Conservation (phyloP, 2,329 filamentous ascomycete genomes). For the Paecilomyces sp. region DNA sequence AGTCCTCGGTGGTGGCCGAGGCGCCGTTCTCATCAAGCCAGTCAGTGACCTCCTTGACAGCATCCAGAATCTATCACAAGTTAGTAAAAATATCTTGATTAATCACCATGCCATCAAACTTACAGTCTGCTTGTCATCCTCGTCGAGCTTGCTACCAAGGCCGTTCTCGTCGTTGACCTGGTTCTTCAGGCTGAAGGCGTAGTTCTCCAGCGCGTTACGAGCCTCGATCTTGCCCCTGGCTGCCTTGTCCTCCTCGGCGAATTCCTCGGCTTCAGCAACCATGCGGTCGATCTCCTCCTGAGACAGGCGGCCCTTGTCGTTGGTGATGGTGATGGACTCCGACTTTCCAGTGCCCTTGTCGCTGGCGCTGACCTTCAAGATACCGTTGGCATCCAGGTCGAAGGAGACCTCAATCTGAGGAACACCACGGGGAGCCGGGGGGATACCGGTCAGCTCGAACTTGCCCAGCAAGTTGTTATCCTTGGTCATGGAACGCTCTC, state of each 20-base stretch:
- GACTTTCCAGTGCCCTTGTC: constrained; percentile 98
- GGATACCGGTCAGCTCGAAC: constrained; percentile 95
- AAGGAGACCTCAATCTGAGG: constrained; percentile 98
- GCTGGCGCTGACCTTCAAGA: constrained; percentile 88
- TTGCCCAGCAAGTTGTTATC: constrained; percentile 97
- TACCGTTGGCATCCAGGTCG: constrained; percentile 96
- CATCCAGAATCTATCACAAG: constrained; percentile 64
- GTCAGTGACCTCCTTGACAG: constrained; percentile 92
- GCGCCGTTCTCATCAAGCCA: constrained; percentile 95
- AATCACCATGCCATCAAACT: constrained; percentile 29
- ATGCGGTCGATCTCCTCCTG: constrained; percentile 98
- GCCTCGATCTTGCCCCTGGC: constrained; percentile 95
- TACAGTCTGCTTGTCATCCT: constrained; percentile 95
- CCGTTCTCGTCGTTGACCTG: constrained; percentile 95
- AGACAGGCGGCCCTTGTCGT: constrained; percentile 96
- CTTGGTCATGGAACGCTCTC: constrained; percentile 89
- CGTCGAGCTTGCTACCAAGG: constrained; percentile 95
- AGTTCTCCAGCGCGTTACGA: constrained; percentile 96
- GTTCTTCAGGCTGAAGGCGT: constrained; percentile 98
- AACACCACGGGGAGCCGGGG: constrained; percentile 88
- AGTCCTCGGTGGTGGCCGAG: constrained; percentile 82
- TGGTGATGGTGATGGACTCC: constrained; percentile 97
- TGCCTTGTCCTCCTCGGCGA: constrained; percentile 98
- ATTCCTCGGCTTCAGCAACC: constrained; percentile 97
- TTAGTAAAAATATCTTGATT: constrained; percentile 20